phyloP scores from a whole-genome alignment of 768 basidiomycete species.

The Hydnomerulius pinastri region DNA sequence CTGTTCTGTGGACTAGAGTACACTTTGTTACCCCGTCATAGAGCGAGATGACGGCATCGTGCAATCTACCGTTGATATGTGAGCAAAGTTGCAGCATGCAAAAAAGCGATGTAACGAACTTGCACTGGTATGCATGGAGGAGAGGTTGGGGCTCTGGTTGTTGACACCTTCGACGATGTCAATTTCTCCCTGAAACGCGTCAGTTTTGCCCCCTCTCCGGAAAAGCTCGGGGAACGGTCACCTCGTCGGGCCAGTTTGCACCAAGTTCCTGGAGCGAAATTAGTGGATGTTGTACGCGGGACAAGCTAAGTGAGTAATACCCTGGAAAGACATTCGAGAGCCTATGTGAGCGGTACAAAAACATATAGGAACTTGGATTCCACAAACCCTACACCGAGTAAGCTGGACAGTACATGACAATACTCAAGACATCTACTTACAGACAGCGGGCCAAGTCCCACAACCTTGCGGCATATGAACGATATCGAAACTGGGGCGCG shows the following conservation, averaged over 20 bases:
- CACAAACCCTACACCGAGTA: conserved; percentile 17
- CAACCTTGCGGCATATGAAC: conserved; percentile 41
- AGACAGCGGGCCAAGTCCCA: conserved; percentile 41
- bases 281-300: not conserved
- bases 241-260: conserved; percentile 27
- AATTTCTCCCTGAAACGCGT: conserved; percentile 26
- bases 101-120: conserved; percentile 9
- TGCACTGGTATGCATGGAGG: conserved; percentile 32
- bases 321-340: conserved; percentile 13
- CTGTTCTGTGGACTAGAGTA: not conserved
- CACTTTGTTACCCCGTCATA: conserved; percentile 32
- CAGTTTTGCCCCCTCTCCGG: not conserved
- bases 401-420: not conserved
- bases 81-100: not conserved
- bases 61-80: conserved; percentile 22
- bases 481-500: conserved; percentile 33
- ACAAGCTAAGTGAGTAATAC: conserved; percentile 4
- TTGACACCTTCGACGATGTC: conserved; percentile 41
- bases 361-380: not conserved
- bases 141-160: conserved; percentile 21
- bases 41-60: conserved; percentile 32
- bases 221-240: not conserved
- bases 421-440: conserved; percentile 18
- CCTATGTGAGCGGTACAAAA: not conserved
- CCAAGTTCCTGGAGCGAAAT: conserved; percentile 26